These are phyloP conservation scores for Pseudevernia furfuracea DNA, from an alignment of 495 filamentous ascomycete species.

Conservation along the genomic window DNA sequence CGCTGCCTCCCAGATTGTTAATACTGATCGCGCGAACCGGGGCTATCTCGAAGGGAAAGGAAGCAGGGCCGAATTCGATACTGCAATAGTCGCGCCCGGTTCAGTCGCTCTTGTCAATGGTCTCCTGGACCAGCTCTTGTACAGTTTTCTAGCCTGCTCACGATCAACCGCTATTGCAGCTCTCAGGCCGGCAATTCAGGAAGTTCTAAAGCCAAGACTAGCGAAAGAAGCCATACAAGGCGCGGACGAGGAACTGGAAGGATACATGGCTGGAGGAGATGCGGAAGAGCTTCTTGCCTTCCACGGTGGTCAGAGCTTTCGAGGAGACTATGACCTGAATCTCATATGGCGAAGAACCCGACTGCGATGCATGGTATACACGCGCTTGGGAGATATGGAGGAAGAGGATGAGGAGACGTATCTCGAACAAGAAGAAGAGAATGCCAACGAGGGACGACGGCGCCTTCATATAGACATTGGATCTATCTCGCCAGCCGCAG, in stretches of 20 bases:
- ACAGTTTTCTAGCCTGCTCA: conserved; percentile 71
- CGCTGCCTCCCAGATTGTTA: conserved; percentile 87
- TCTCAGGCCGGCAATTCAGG: conserved; percentile 74
- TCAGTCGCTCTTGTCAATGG: conserved; percentile 78
- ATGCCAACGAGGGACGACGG: conserved; percentile 40
- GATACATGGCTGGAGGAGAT: conserved; percentile 70
- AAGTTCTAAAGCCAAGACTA: conserved; percentile 81
- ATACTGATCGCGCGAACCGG: conserved; percentile 72
- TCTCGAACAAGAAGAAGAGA: conserved; percentile 62
- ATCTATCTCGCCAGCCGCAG: conserved; percentile 80
- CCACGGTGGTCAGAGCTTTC: conserved; percentile 44
- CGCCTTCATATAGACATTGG: conserved; percentile 53
- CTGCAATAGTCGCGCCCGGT: conserved; percentile 63
- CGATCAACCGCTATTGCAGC: conserved; percentile 72
- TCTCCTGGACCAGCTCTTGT: conserved; percentile 90
- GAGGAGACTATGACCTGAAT: conserved; percentile 72
- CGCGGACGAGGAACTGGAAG: conserved; percentile 84
- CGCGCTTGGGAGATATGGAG: conserved; percentile 90
- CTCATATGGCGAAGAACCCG: conserved; percentile 85
- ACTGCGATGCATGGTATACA: conserved; percentile 95
- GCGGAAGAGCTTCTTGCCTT: conserved; percentile 57
- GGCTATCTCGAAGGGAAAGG: conserved; percentile 61
- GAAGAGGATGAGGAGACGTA: conserved; percentile 91
- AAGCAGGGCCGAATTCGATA: conserved; percentile 53
- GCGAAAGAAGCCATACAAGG: conserved; percentile 79